Evolutionary conservation across 2,329 filamentous ascomycete species (phyloP), one percentile per base, ranked within the genome.

Genomic region (Fusarium brevicatenulatum): DNA sequence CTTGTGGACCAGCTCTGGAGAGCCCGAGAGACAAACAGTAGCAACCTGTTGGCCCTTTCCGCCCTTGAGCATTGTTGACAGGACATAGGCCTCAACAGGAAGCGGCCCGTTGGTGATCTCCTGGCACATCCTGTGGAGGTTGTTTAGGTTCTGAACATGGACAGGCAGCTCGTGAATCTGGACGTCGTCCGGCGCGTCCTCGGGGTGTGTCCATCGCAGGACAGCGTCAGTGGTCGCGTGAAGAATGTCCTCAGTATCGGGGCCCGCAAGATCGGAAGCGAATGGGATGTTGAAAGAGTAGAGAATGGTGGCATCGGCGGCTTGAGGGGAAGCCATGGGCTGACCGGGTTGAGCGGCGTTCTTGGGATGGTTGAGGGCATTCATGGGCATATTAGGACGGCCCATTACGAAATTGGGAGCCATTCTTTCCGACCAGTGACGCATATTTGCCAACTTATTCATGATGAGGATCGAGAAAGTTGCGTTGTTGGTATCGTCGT

Each of bases 201-300:
- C 93, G 71, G 95, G 93, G 82, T 97, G 95, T 56, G 94, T 96
- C 96, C 96, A 99, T 81, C 94, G 91, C 75, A 95, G 89, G 73
- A 97, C 91, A 68, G 95, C 95, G 76, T 94, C 93, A 65, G 91
- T 90, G 72, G 93, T 97, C 72, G 95, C 95, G 84, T 98, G 95
- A 69, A 98, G 89, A 78, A 99, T 94, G 83, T 98, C 95, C 82
- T 98, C 95, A 76, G 93, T 93, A 79, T 98, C 95, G 72, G 96
- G 96, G 39, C 96, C 96, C 71, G 93, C 90, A 70, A 99, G 91
- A 78, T 95, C 95, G 73, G 94, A 97, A 76, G 95, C 92, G 84
- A 98, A 98, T 69, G 96, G 96, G 54, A 99, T 93, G 81, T 98
- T 98, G 91, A 99, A 98, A 74, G 94, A 95, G 82, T 97, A 92